Percentiles rank a stretch among this genome's conserved stretches.
phyloP scores from a whole-genome alignment of 768 basidiomycete genomes.

The Gloeopeniophorella convolvens region DNA sequence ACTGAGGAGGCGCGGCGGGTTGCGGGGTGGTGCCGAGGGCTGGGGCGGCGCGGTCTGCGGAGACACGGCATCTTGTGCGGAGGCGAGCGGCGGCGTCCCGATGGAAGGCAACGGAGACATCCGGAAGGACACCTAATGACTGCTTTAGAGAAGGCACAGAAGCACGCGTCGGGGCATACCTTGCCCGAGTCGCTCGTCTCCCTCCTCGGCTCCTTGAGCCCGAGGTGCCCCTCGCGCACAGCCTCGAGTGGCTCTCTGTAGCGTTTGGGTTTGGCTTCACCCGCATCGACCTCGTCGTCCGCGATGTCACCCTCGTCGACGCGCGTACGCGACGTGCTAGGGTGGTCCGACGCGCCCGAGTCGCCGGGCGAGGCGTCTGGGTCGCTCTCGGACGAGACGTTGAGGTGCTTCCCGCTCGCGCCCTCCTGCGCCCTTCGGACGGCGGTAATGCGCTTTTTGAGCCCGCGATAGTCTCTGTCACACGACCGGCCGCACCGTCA shows the following conservation, averaged over 20 bases:
- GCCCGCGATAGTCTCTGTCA: constrained; percentile 19
- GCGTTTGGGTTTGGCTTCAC: not conserved
- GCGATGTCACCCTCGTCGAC: not conserved
- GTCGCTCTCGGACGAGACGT: constrained; percentile 1
- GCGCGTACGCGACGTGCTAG: too few relatives aligned
- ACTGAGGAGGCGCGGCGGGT: not conserved
- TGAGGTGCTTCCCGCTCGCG: not conserved
- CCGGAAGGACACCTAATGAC: too few relatives aligned
- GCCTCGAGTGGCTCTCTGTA: not conserved
- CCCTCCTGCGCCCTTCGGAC: constrained; percentile 4
- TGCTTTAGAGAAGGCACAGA: not conserved
- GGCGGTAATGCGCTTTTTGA: constrained; percentile 17
- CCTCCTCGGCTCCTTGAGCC: not conserved
- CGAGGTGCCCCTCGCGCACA: not conserved
- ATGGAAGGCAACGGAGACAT: not conserved
- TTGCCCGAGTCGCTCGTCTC: not conserved
- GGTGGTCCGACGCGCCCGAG: not conserved
- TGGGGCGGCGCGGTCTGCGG: not conserved
- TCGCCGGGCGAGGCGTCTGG: not conserved
- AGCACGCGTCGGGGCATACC: not conserved
- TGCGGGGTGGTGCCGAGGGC: not conserved
- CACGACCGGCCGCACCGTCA: not conserved
- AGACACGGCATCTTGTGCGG: not conserved
- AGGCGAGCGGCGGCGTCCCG: too few relatives aligned
- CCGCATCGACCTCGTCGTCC: not conserved